Base-by-base conservation (phyloP, 306 rosid species). In the Lagenaria siceraria region DNA sequence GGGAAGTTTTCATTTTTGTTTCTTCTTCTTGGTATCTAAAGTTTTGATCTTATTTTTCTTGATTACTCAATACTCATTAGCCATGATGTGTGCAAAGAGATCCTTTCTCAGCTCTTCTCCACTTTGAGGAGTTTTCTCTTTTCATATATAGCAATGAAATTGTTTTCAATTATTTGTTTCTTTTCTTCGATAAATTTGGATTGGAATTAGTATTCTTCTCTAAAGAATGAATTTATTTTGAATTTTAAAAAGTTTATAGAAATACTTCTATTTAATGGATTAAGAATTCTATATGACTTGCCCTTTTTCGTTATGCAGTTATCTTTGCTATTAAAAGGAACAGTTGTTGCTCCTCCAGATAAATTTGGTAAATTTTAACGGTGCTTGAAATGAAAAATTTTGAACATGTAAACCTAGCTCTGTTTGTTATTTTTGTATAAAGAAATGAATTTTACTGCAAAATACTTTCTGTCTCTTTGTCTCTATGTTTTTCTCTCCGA, bases 311-410 rank as follows among this genome's bases (percentile, higher is more conserved):
- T 80, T 84, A 36, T 74, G 82, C 97, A 95, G 97, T 80, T 95
- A 83, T 95, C 99, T 2, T 86, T 95, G 87, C 89, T 95, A 74
- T 85, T 95, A 79, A 95, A 92, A 87, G 99, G 99, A 80, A 90
- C 97, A 60, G 96, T 95, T 75, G 91, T 95, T 72, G 99, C 99
- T 9, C 97, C 99, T 49, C 99, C 99, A 10, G 98, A 95, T 81
- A 95, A 89, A 83, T 95, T 90, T 86, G 98, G 98, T 95, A 87
- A 85, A 66, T 80, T 64, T 79, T 49, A 72, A 27, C 5, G 13
- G 49, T 10, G 7, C 85, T 84, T 70, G 27, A 17, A 80, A 74
- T 78, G 29, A 70, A 52, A 62, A 79, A 43, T 70, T 73, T 62
- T 61, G 75, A 17, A 49, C 63, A 35, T 79, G 68, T 64, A 48